A percentile compares a stretch with the other conserved stretches of the same genome.
These are phyloP conservation scores for Breynia disticha DNA, from an alignment of 441 rosid genomes.

Conservation along the genomic window DNA sequence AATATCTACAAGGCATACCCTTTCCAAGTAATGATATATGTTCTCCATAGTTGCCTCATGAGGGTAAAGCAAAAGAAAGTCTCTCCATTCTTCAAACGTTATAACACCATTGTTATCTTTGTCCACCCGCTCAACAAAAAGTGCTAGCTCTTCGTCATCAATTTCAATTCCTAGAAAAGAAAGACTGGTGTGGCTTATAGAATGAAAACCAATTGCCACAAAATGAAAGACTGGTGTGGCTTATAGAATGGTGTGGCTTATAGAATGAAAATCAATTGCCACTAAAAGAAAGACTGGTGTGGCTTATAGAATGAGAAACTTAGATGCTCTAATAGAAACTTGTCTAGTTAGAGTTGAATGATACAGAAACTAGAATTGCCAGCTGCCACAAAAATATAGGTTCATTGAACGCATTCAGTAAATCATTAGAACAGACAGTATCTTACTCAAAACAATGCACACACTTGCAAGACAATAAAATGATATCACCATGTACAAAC, in stretches of 20 bases:
- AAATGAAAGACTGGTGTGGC: slow-evolving; percentile 48
- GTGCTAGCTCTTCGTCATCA: slow-evolving; percentile 87
- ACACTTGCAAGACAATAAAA: background rate
- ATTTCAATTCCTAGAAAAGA: slow-evolving; percentile 81
- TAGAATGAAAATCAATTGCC: slow-evolving; percentile 46
- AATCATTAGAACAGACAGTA: no score
- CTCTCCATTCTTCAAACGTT: slow-evolving; percentile 98
- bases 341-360: no score
- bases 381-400: no score
- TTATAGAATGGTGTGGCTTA: no score
- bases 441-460: background rate
- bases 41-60: slow-evolving; percentile 93
- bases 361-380: no score
- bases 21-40: slow-evolving; percentile 87
- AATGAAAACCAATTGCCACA: slow-evolving; percentile 41
- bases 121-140: slow-evolving; percentile 92
- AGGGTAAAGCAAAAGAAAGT: slow-evolving; percentile 85
- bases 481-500: background rate
- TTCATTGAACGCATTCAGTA: no score
- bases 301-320: no score
- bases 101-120: slow-evolving; percentile 92
- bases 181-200: slow-evolving; percentile 64
- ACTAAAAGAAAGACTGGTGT: slow-evolving; percentile 48
- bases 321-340: no score
- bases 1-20: slow-evolving; percentile 84